Conservation (phyloP, 2,329 filamentous ascomycete genomes). For the Graphilbum fragrans region DNA sequence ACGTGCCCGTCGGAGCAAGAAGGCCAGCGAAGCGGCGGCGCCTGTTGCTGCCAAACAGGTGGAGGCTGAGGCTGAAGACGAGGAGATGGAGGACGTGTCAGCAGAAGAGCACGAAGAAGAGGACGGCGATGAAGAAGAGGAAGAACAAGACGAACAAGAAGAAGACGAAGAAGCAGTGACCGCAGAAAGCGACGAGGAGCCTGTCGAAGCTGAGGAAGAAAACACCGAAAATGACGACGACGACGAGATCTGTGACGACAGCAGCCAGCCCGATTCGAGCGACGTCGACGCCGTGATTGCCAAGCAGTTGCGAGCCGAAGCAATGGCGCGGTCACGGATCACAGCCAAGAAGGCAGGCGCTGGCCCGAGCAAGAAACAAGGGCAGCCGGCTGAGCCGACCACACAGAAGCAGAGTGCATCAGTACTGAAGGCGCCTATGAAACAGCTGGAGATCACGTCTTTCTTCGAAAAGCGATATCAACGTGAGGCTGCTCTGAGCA, state of each 20-base stretch:
- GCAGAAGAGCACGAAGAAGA: conserved; percentile 16
- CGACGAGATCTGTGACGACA: conserved; percentile 13
- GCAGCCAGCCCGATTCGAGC: conserved; percentile 49
- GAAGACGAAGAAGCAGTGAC: conserved; percentile 14
- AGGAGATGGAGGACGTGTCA: not conserved
- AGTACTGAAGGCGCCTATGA: not conserved
- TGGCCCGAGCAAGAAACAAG: not conserved
- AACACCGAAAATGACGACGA: conserved; percentile 11
- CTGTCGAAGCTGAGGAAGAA: conserved; percentile 15
- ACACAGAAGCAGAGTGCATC: too few species aligned
- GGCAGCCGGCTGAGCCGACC: not conserved
- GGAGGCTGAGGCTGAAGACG: conserved; percentile 1
- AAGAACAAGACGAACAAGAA: conserved; percentile 6
- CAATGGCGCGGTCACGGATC: conserved; percentile 39
- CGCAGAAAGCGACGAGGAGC: conserved; percentile 9
- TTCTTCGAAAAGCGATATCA: conserved; percentile 76
- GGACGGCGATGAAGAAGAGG: conserved; percentile 10
- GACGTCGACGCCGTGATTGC: conserved; percentile 62
- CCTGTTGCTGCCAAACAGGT: not conserved
- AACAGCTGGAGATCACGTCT: conserved; percentile 55
- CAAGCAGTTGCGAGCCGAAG: conserved; percentile 65
- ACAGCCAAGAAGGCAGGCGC: conserved; percentile 13
- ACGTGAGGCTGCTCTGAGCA: conserved; percentile 67
- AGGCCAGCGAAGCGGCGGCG: not conserved
- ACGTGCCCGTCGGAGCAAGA: conserved; percentile 5